Base-by-base conservation (phyloP, 2,329 filamentous ascomycete genomes). In the Colletotrichum gigasporum region DNA sequence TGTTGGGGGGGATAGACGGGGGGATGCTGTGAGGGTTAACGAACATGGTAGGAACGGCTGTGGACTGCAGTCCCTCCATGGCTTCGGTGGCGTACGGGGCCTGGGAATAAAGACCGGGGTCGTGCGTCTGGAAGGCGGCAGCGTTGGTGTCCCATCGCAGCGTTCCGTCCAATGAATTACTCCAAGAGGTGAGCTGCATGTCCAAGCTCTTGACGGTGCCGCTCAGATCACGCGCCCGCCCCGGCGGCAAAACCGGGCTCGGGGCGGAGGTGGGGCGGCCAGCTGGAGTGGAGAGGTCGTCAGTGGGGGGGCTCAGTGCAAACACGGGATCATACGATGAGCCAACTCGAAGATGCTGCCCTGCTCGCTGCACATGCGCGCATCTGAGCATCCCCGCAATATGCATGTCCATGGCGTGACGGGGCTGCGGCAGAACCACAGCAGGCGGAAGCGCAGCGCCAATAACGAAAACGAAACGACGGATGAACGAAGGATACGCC, bases 71-170 rank as follows among this genome's bases (percentile, higher is more conserved):
- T 9, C 42, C 34, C 20, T 48, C 42, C 54, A 58, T 58, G 7
- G 54, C 32, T n/a, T 88, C 86, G 62, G 85, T 79, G 14, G 81
- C 81, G 69, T 83, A 86, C 68, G 28, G 72, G 67, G 57, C 73
- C 64, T 51, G 32, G 6, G 14, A 20, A 28, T 47, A 35, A 28
- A 56, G 28, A 7, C 30, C 14, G 22, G 44, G n/a, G 10, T 34
- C 10, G 14, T 9, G 32, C 32, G 70, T 70, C 8, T 78, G 76
- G 62, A 83, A 83, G 16, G 79, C 76, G 4, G 80, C 79, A 52
- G 82, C 79, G 12, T 80, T 79, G 68, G 88, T 86, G n/a, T 79
- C 76, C 87, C 87, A 90, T 67, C 86, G 82, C 10, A 90, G 73
- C 48, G 82, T 76, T 4, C 72, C 71, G 3, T 87, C 87, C 5